These are phyloP conservation scores for Cynara cardunculus DNA, from an alignment of 129 eudicot species.

Conservation along the genomic window DNA sequence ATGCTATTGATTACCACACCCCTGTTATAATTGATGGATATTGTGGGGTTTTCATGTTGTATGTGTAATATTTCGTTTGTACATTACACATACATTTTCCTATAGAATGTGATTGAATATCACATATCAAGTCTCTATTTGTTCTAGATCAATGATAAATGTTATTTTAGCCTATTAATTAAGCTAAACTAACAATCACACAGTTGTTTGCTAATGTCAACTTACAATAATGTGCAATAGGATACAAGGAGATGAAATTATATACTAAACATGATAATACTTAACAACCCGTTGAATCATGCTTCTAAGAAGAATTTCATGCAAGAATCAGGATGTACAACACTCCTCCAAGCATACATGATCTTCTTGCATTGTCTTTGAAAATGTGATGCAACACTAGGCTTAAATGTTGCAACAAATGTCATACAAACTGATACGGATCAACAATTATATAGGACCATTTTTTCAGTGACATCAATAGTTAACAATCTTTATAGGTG, in stretches of 20 bases:
- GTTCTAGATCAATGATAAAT: neutral
- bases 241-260: neutral
- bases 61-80: neutral
- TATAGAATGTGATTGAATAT: neutral
- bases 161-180: neutral
- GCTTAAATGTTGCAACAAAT: neutral
- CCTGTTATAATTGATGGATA: neutral
- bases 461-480: neutral
- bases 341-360: neutral
- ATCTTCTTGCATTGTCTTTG: neutral
- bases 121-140: neutral
- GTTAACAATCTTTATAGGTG: neutral
- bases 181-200: neutral
- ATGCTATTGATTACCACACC: neutral
- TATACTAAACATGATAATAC: neutral
- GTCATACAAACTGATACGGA: neutral
- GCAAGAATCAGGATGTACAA: neutral
- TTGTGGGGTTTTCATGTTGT: neutral
- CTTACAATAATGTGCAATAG: neutral
- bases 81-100: neutral
- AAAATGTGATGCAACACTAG: neutral
- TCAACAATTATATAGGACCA: neutral
- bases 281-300: neutral
- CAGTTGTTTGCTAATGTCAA: neutral
- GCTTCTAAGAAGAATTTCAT: neutral